Conservation (phyloP, 148 eudicot species). For the Silene conica region DNA sequence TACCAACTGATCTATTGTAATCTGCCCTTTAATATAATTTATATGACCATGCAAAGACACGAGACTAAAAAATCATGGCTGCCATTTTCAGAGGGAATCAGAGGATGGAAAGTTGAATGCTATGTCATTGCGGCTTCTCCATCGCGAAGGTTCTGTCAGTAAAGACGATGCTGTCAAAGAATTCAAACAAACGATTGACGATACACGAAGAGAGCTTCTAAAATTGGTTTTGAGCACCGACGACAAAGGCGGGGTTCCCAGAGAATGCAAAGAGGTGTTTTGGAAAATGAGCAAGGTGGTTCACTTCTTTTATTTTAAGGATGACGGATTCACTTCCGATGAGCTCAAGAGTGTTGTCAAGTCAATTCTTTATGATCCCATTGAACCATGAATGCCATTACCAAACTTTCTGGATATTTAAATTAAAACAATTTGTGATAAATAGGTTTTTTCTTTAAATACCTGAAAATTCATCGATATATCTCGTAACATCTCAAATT, state of each 20-base stretch:
- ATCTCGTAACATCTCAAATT: too few relatives aligned
- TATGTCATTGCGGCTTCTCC: constrained; percentile 46
- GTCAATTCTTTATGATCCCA: constrained; percentile 50
- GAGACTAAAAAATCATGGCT: background rate
- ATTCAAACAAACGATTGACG: constrained; percentile 30
- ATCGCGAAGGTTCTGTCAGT: constrained; percentile 26
- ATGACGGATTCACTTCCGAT: constrained; percentile 67
- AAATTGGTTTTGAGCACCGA: constrained; percentile 46
- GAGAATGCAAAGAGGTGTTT: constrained; percentile 66
- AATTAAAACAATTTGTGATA: too few relatives aligned
- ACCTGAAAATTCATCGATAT: too few relatives aligned
- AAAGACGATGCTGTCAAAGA: constrained; percentile 49
- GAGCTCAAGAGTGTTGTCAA: constrained; percentile 44
- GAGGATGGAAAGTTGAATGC: constrained; percentile 69
- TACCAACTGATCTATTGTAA: background rate
- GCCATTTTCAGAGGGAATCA: constrained; percentile 60
- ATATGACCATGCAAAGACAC: too few relatives aligned
- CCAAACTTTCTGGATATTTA: too few relatives aligned
- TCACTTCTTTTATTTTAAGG: constrained; percentile 57
- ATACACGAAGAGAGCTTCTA: constrained; percentile 57
- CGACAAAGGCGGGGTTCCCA: constrained; percentile 47
- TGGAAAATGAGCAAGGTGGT: constrained; percentile 68
- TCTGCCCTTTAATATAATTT: too few relatives aligned
- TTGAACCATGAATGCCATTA: constrained; percentile 9
- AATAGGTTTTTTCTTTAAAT: too few relatives aligned